A percentile compares a stretch with the other conserved stretches of the same genome.
phyloP scores from a whole-genome alignment of 306 rosid species.

The Trifolium dubium region DNA sequence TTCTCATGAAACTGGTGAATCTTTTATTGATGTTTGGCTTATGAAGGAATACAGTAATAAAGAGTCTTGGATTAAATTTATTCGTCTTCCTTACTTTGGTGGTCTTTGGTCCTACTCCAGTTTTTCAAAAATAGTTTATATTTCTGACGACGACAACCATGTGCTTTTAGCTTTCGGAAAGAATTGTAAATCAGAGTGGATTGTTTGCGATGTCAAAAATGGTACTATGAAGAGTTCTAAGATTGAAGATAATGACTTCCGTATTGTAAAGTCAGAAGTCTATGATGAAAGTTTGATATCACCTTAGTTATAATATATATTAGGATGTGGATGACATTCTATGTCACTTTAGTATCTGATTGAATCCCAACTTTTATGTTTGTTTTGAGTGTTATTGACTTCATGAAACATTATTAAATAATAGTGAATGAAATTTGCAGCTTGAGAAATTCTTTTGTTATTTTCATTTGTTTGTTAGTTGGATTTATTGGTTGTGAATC shows the following conservation, averaged over 20 bases:
- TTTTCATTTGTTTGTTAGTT: no score
- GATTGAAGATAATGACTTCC: background rate
- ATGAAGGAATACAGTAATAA: background rate
- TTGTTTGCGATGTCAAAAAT: slow-evolving; percentile 27
- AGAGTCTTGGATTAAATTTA: background rate
- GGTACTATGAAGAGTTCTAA: background rate
- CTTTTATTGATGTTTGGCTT: background rate
- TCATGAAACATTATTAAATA: background rate
- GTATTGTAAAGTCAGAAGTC: background rate
- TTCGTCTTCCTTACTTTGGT: background rate
- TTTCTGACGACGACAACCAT: background rate
- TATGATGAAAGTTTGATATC: slow-evolving; percentile 46
- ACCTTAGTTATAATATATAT: slow-evolving; percentile 35
- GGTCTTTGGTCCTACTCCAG: no score
- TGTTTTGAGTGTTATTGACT: background rate
- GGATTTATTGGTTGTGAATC: no score
- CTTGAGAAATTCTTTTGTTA: background rate
- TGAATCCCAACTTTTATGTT: background rate
- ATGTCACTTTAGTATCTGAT: background rate
- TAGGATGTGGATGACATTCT: background rate
- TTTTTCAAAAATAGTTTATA: background rate
- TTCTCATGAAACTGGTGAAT: no score
- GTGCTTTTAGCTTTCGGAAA: no score
- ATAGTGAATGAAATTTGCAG: background rate
- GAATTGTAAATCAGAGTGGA: background rate